Evolutionary conservation across 192 early-diverging fungal species (phyloP).

Genomic region (Coemansia biformis): DNA sequence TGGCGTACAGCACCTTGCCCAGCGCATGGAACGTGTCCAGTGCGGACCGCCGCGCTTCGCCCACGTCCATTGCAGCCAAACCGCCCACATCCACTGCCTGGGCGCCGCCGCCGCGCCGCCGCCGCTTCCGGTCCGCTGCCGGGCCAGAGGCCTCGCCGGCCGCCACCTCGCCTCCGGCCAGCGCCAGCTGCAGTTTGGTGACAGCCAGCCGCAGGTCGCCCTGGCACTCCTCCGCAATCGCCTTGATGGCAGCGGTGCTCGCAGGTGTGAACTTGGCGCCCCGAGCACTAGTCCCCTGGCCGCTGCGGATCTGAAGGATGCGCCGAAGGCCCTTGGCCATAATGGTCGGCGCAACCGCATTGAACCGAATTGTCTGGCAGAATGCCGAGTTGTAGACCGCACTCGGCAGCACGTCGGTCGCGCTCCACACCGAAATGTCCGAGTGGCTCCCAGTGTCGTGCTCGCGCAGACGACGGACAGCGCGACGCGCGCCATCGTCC

Average conservation of each 20-base stretch:
- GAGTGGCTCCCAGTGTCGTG: constrained; percentile 4
- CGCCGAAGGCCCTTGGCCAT: constrained; percentile 55
- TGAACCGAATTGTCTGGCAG: constrained; percentile 50
- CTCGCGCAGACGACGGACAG: constrained; percentile 10
- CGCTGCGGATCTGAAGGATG: constrained; percentile 28
- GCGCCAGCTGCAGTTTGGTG: constrained; percentile 53
- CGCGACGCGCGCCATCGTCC: constrained; percentile 6
- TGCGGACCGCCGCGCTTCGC: constrained; percentile 19
- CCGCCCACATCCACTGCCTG: background rate
- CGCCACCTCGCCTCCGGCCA: background rate
- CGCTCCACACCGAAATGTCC: constrained; percentile 21
- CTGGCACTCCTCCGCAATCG: constrained; percentile 45
- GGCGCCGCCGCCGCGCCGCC: background rate
- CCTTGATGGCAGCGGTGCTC: constrained; percentile 22
- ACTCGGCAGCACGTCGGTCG: constrained; percentile 26
- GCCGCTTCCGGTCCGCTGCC: background rate
- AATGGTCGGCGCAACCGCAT: constrained; percentile 60
- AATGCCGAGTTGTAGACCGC: constrained; percentile 19
- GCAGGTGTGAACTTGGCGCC: constrained; percentile 2
- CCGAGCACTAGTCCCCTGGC: background rate
- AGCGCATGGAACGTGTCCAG: constrained; percentile 60
- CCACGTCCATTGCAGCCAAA: background rate
- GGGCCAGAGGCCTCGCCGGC: background rate
- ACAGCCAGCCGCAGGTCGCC: constrained; percentile 58
- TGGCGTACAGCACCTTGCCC: constrained; percentile 59